A percentile compares a stretch with the other conserved stretches of the same genome.
Evolutionary conservation across 2,329 filamentous ascomycete genomes (phyloP).

Genomic region (Pestalotiopsis sp.): DNA sequence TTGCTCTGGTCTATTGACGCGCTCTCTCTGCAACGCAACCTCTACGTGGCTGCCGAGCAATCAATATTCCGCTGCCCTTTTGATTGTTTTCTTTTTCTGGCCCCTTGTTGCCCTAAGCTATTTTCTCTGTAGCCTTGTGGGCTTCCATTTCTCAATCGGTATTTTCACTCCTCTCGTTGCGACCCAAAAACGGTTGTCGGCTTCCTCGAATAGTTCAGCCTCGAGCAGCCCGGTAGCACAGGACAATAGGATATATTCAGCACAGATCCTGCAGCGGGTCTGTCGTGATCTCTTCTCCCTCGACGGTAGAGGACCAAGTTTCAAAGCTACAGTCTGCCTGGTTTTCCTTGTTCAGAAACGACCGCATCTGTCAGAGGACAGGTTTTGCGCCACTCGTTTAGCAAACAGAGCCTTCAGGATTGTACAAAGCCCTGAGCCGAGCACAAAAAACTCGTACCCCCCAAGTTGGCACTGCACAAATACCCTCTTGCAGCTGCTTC

Average conservation of each 20-base stretch:
- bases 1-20: constrained; percentile 18
- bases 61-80: constrained; percentile 23
- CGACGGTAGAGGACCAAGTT: not conserved
- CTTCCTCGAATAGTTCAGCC: not conserved
- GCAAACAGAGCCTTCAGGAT: not conserved
- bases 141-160: not conserved
- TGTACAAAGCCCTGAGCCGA: not conserved
- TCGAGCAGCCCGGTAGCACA: not conserved
- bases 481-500: not conserved
- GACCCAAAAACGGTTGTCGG: not conserved
- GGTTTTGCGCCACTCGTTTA: not conserved
- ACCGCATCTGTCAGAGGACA: not conserved
- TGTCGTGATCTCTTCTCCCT: not conserved
- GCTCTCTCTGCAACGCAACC: constrained; percentile 22
- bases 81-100: not conserved
- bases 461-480: not conserved
- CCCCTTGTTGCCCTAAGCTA: not conserved
- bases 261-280: constrained; percentile 12
- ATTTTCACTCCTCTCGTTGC: not conserved
- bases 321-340: not conserved
- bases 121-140: not conserved
- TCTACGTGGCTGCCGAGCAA: constrained; percentile 23
- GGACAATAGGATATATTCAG: constrained; percentile 5
- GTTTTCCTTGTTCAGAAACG: not conserved
- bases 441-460: constrained; percentile 1